A percentile compares a stretch with the other conserved stretches of the same genome.
Evolutionary conservation across 345 rosid species (phyloP).

Genomic region (Eucalyptus pumila): DNA sequence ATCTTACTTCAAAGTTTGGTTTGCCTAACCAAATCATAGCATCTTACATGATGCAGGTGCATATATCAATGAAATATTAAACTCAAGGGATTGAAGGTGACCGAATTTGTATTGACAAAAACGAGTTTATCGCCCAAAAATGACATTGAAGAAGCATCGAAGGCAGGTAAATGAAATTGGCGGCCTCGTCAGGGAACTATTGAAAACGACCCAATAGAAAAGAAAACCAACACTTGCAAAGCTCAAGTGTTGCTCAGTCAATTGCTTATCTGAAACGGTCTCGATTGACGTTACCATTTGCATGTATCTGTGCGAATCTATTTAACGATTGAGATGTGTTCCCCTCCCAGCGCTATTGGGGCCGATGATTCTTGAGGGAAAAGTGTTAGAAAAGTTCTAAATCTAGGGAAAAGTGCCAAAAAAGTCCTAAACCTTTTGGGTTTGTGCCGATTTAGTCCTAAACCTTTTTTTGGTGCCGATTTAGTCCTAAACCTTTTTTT

Average conservation of each 20-base stretch:
- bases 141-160: background rate
- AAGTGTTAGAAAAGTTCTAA: background rate
- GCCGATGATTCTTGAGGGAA: background rate
- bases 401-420: no score
- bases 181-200: background rate
- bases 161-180: background rate
- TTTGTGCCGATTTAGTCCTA: no score
- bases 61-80: background rate
- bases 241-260: background rate
- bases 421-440: no score
- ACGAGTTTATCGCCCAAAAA: background rate
- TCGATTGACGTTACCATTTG: background rate
- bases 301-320: background rate
- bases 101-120: background rate
- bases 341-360: background rate
- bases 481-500: no score
- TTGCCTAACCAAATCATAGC: background rate
- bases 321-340: background rate
- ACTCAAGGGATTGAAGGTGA: background rate
- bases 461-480: no score
- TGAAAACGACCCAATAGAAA: background rate
- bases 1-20: background rate
- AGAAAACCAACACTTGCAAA: background rate
- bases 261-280: background rate
- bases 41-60: background rate